Evolutionary conservation across 2,329 filamentous ascomycete genomes (phyloP).

Genomic region (Diplodia intermedia): DNA sequence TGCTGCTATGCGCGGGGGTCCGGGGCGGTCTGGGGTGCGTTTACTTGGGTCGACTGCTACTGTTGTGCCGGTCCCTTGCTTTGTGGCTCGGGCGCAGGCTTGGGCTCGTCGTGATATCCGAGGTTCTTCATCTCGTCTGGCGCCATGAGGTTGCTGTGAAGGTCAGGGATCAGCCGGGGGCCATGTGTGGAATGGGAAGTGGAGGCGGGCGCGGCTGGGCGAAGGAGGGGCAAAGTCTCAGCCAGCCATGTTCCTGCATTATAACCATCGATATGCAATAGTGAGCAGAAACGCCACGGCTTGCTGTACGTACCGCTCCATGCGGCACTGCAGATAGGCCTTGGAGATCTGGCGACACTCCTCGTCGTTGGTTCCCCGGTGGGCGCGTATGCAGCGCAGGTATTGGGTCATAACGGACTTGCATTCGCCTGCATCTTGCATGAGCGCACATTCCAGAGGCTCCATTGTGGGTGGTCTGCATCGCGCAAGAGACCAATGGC

Average conservation of each 20-base stretch:
- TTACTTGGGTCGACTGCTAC: neutral
- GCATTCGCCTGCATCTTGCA: constrained; percentile 74
- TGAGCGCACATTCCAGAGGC: neutral
- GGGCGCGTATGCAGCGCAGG: constrained; percentile 83
- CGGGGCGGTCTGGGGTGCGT: constrained; percentile 13
- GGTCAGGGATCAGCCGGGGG: neutral
- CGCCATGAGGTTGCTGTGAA: constrained; percentile 87
- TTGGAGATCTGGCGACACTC: constrained; percentile 87
- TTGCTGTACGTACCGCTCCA: constrained; percentile 77
- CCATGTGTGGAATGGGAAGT: neutral
- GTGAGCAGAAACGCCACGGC: neutral
- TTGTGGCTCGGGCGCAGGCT: constrained; percentile 23
- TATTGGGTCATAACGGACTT: constrained; percentile 87
- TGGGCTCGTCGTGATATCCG: constrained; percentile 69
- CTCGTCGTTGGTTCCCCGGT: constrained; percentile 82
- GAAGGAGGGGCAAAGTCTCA: neutral
- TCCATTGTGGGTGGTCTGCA: neutral
- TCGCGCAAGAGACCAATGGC: neutral
- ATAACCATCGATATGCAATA: neutral
- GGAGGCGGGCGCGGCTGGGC: constrained; percentile 7
- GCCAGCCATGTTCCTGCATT: constrained; percentile 1
- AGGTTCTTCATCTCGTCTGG: constrained; percentile 94
- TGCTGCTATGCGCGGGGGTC: constrained; percentile 12
- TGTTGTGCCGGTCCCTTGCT: constrained; percentile 21
- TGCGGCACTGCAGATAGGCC: constrained; percentile 86